Evolutionary conservation across 2,329 filamentous ascomycete genomes (phyloP).

Genomic region (Aureobasidium lini): DNA sequence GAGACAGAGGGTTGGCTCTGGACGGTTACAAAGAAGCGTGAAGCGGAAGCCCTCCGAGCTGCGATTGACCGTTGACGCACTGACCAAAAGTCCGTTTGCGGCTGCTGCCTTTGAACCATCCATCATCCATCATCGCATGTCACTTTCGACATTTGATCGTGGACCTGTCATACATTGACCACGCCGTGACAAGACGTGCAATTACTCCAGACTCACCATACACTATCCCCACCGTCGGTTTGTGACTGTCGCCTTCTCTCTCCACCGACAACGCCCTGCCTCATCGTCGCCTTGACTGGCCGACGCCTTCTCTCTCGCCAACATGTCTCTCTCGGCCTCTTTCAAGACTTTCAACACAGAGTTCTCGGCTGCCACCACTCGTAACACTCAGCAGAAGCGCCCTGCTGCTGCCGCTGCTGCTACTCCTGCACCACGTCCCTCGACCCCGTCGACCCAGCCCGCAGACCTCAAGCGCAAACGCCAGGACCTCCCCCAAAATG

Average conservation of each 20-base stretch:
- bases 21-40: not conserved
- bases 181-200: not conserved
- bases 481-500: slow-evolving; percentile 41
- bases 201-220: not conserved
- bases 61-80: not conserved
- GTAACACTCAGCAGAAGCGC: slow-evolving; percentile 20
- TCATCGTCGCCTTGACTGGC: not conserved
- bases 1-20: not conserved
- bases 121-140: too few species aligned
- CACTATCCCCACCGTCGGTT: not conserved
- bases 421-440: not conserved
- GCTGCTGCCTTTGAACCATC: not conserved
- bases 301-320: not conserved
- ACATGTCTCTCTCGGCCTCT: slow-evolving; percentile 25
- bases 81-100: slow-evolving; percentile 4
- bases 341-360: slow-evolving; percentile 26
- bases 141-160: not conserved
- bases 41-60: not conserved
- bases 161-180: not conserved
- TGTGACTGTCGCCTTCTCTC: not conserved
- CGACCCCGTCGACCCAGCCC: not conserved
- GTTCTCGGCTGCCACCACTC: slow-evolving; percentile 22
- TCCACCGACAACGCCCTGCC: not conserved
- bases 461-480: slow-evolving; percentile 53
- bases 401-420: not conserved